A percentile compares a stretch with the other conserved stretches of the same genome.
Evolutionary conservation across 345 rosid genomes (phyloP).

Genomic region (Populus nigra): DNA sequence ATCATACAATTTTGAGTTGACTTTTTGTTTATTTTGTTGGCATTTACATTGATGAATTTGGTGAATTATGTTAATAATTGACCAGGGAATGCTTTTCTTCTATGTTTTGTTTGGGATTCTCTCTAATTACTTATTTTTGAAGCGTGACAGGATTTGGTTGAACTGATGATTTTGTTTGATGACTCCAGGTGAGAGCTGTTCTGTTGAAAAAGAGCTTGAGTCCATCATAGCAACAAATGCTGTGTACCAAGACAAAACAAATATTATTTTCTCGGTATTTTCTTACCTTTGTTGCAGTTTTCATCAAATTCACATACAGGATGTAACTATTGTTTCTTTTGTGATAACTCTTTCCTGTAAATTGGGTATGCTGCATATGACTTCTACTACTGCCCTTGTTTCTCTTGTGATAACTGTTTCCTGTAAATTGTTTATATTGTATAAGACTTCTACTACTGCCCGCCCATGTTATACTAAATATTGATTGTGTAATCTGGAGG

Average conservation of each 20-base stretch:
- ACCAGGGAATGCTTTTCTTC: neutral
- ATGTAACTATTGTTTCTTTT: neutral
- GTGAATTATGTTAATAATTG: neutral
- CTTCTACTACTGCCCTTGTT: too few species aligned
- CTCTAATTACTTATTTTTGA: slow-evolving; percentile 9
- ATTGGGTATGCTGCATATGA: too few species aligned
- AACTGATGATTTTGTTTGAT: slow-evolving; percentile 24
- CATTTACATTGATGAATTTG: neutral
- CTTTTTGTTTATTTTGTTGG: neutral
- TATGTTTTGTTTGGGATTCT: neutral
- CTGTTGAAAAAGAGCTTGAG: slow-evolving; percentile 84
- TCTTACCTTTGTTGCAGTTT: neutral
- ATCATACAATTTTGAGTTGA: neutral
- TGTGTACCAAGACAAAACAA: slow-evolving; percentile 98
- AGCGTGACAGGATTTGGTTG: neutral
- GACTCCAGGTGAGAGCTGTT: slow-evolving; percentile 88
- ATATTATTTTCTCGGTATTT: slow-evolving; percentile 90
- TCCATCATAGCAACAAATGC: slow-evolving; percentile 73
- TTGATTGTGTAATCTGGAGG: neutral
- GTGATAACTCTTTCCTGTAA: too few species aligned
- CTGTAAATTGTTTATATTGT: too few species aligned
- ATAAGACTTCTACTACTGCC: too few species aligned
- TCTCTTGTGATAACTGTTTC: too few species aligned
- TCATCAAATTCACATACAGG: neutral
- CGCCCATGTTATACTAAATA: too few species aligned